Base-by-base conservation (phyloP, 352 stramenopile genomes). In the Phytopythium montanum region DNA sequence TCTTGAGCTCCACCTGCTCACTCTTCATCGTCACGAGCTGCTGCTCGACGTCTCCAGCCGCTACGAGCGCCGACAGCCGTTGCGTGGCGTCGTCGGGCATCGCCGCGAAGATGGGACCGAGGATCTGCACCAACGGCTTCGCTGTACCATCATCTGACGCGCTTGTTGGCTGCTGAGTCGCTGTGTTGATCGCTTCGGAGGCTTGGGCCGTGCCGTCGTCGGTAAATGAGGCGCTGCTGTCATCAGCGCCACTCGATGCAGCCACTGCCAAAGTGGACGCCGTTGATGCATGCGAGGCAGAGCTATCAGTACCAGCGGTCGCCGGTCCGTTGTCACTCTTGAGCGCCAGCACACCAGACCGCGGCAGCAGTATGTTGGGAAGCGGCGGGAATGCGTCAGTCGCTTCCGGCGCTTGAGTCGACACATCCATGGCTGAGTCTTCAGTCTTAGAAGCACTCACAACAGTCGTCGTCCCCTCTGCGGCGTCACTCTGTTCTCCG, bases 11-110 rank as follows among this genome's bases (percentile, higher is more conserved):
- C 0, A 75, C 58, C 53, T 91, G 74, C 45, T 91, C 85, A 25
- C 41, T 71, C 52, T 88, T 88, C 72, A 94, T 83, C 53, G 88
- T 91, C 0, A 71, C 53, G 1, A 93, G 62, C 53, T 92, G 83
- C 21, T 88, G 76, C 45, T 92, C 79, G 3, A 94, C 71, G n/a
- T 79, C 81, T 33, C 78, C 75, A 26, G 79, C 80, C 9, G 85
- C 73, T 1, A 89, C 64, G 5, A 92, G 56, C 0, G 78, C 79
- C 28, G 82, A 77, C 34, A 90, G 61, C 0, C 80, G 70, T 46
- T 92, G 79, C 28, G 76, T 82, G 36, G 72, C 85, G 50, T 42
- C 33, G 16, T 71, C 48, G 0, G 70, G 64, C 12, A 76, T 49
- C 44, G 62, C 67, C 28, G 66, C 65, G 3, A 74, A 50, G 64